Evolutionary conservation across 257 asterid genomes (phyloP).

Genomic region (Nicotiana knightiana): DNA sequence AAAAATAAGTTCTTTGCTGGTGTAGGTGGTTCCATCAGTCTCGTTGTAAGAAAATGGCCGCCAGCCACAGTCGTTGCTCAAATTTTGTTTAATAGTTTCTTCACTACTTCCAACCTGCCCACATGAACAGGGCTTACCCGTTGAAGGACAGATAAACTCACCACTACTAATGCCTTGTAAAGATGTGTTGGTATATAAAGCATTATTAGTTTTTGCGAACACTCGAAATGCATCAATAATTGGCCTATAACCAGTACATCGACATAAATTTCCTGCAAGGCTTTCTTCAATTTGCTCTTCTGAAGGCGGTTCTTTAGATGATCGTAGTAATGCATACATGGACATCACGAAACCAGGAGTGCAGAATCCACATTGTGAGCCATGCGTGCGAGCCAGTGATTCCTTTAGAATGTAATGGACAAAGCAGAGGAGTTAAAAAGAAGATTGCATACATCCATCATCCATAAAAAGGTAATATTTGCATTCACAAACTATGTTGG

Average conservation of each 20-base stretch:
- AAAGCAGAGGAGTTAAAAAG: neutral
- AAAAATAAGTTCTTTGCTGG: conserved; percentile 76
- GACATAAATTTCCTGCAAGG: conserved; percentile 95
- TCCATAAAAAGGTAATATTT: conserved; percentile 5
- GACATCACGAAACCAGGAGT: conserved; percentile 98
- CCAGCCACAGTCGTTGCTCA: conserved; percentile 19
- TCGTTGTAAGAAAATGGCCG: conserved; percentile 61
- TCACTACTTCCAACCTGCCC: conserved; percentile 31
- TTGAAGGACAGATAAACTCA: conserved; percentile 82
- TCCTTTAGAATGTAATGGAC: conserved; percentile 47
- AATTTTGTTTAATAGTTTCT: conserved; percentile 20
- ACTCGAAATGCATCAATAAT: conserved; percentile 91
- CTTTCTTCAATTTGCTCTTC: conserved; percentile 78
- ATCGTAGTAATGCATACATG: conserved; percentile 83
- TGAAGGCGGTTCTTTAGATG: conserved; percentile 62
- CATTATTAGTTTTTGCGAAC: conserved; percentile 68
- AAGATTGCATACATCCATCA: neutral
- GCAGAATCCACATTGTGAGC: conserved; percentile 97
- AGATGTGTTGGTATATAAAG: conserved; percentile 52
- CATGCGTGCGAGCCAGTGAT: conserved; percentile 77
- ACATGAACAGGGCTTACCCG: conserved; percentile 94
- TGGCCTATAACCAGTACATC: conserved; percentile 98
- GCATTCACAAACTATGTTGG: neutral
- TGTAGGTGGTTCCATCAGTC: conserved; percentile 64
- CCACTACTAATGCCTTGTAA: conserved; percentile 28